These are phyloP conservation scores for Petrea volubilis DNA, from an alignment of 257 asterid genomes.

Conservation along the genomic window DNA sequence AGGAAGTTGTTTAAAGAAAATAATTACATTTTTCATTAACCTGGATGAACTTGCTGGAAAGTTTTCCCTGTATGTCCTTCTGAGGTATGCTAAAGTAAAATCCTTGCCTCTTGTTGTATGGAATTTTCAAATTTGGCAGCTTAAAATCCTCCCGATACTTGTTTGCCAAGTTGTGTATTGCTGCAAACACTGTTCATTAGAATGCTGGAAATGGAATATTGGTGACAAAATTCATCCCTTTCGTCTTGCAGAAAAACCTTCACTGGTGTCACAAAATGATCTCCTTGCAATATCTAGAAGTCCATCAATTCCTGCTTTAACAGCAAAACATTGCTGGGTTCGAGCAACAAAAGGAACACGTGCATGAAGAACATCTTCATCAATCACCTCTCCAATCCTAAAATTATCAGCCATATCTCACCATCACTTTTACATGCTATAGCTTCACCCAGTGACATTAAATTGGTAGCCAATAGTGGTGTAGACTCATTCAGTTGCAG, in stretches of 20 bases:
- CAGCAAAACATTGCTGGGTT: conserved; percentile 98
- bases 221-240: conserved; percentile 22
- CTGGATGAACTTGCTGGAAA: conserved; percentile 94
- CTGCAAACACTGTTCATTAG: conserved; percentile 52
- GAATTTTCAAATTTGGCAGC: conserved; percentile 87
- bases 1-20: conserved; percentile 10
- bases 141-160: conserved; percentile 79
- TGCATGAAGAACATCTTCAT: conserved; percentile 92
- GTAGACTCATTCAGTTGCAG: conserved; percentile 15
- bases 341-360: conserved; percentile 95
- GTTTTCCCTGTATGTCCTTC: conserved; percentile 79
- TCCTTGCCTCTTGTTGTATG: conserved; percentile 92
- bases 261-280: conserved; percentile 97
- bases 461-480: conserved; percentile 11
- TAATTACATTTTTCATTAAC: conserved; percentile 37
- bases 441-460: conserved; percentile 8
- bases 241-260: conserved; percentile 60
- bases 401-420: conserved; percentile 12
- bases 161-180: conserved; percentile 89
- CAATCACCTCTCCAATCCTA: conserved; percentile 94
- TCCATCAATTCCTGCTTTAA: conserved; percentile 96
- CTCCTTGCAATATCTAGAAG: conserved; percentile 90
- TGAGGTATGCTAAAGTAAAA: conserved; percentile 97
- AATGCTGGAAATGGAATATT: conserved; percentile 29
- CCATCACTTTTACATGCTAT: conserved; percentile 6